Conservation (phyloP, 495 filamentous ascomycete species). For the Neurospora intermedia region DNA sequence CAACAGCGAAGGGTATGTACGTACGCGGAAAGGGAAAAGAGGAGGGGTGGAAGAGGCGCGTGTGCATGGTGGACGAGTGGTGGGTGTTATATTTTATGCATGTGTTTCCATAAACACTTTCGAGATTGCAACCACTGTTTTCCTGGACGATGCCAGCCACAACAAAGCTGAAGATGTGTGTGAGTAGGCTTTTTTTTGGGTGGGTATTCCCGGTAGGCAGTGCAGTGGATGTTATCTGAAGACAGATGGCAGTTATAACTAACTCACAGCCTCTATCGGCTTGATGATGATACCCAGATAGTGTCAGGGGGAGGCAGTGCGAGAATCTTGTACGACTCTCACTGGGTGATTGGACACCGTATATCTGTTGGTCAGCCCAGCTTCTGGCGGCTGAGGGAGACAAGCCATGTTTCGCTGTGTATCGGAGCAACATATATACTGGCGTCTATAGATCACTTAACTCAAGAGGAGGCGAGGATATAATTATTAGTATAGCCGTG, state of each 20-base stretch:
- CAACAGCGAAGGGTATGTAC: not conserved
- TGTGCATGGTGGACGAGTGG: not conserved
- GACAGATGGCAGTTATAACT: not conserved
- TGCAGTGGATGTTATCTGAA: not conserved
- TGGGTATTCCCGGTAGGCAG: not conserved
- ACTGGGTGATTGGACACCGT: not conserved
- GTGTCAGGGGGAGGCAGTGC: not conserved
- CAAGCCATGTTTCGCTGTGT: not conserved
- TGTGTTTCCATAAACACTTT: not conserved
- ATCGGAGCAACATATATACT: not conserved
- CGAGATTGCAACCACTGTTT: not conserved
- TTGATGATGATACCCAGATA: not conserved
- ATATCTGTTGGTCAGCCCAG: not conserved
- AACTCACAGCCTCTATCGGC: not conserved
- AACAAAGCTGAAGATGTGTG: not conserved
- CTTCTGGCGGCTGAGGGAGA: not conserved
- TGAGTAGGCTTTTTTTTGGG: not conserved
- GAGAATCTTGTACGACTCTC: not conserved
- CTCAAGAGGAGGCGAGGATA: not conserved
- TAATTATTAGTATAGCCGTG: not conserved
- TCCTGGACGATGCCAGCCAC: not conserved
- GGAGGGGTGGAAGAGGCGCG: not conserved
- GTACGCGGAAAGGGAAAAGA: not conserved
- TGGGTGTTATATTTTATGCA: not conserved
- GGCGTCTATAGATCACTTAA: not conserved